Evolutionary conservation across 257 asterid genomes (phyloP), one percentile per base, ranked within the genome.

Genomic region (Solanum sitiens): DNA sequence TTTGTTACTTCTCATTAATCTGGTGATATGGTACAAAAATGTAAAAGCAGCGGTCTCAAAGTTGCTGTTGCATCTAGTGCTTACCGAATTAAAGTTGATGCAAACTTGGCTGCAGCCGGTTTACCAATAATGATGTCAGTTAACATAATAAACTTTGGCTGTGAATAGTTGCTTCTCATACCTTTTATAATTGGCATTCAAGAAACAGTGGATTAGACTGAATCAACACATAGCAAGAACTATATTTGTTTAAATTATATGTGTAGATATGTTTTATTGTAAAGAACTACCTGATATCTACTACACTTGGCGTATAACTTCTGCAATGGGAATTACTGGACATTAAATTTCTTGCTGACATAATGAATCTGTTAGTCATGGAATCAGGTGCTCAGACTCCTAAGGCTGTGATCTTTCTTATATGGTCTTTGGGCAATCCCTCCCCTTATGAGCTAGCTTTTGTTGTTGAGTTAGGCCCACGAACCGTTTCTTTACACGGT

Each of bases 51-150:
- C 83, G 98, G 99, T 86, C 99, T 96, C 91, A 97, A 94, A 94
- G 98, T 97, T 89, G 99, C 99, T 80, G 99, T 97, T 92, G 99
- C 99, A 88, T 97, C 99, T 86, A 97, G 99, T 94, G 99, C 99
- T 90, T 99, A 97, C 82, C 98, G 96, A 61, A 93, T 97, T 89
- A 97, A 97, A 93, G 99, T 97, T 80, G 94, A 97, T 85, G 99
- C 99, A 87, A 97, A 97, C 90, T 95, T 97, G 90, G 95, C 95
- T 53, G 99, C 99, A 86, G 99, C 99, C 87, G 99, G 98, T 92
- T 93, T 97, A 91, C 95, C 95, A 84, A 47, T 94, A 88, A 92
- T 95, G 80, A 87, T 97, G 99, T 97, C 92, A 91, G 99, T 89
- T 90, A 37, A 40, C 37, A 32, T n/a, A 18, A 72, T 83, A 30